phyloP scores from a whole-genome alignment of 106 monocot species.

The Iris macrosiphon region DNA sequence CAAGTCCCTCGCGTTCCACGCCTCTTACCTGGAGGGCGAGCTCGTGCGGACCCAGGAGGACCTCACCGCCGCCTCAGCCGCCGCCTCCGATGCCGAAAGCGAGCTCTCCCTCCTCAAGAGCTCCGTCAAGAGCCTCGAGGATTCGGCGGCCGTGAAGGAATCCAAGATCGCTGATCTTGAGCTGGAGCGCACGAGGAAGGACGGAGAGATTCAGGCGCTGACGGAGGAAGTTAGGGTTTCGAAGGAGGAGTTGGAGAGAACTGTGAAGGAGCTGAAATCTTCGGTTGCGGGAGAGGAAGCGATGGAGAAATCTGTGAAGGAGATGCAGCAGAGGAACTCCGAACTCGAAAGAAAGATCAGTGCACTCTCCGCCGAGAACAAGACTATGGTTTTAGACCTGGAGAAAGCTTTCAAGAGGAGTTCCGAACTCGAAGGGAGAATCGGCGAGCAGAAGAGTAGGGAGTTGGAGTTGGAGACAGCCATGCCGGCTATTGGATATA shows the following conservation, averaged over 20 bases:
- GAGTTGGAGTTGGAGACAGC: too few relatives aligned
- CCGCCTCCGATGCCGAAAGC: constrained; percentile 7
- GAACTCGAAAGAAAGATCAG: constrained; percentile 5
- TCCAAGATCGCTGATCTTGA: neutral
- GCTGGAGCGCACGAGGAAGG: neutral
- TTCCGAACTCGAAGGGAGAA: constrained; percentile 11
- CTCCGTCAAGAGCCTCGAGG: neutral
- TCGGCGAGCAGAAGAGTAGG: neutral
- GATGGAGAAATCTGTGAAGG: constrained; percentile 6
- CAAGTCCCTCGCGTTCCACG: constrained; percentile 10
- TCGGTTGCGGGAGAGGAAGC: constrained; percentile 7
- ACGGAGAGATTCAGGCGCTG: neutral
- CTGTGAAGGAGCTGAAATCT: neutral
- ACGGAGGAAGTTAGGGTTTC: constrained; percentile 2
- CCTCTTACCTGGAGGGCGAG: constrained; percentile 11
- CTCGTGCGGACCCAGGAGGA: constrained; percentile 17
- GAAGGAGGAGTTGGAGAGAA: constrained; percentile 1
- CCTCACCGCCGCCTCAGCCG: constrained; percentile 5
- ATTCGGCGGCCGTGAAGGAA: too few relatives aligned
- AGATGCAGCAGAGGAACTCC: constrained; percentile 14
- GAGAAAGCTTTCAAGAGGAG: constrained; percentile 10
- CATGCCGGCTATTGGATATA: neutral
- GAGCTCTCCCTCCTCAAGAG: neutral
- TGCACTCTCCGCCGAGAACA: neutral
- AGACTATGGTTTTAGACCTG: constrained; percentile 7